Evolutionary conservation across 2,329 filamentous ascomycete species (phyloP), one percentile per base, ranked within the genome.

Genomic region (Magnaporthiopsis rhizophila): DNA sequence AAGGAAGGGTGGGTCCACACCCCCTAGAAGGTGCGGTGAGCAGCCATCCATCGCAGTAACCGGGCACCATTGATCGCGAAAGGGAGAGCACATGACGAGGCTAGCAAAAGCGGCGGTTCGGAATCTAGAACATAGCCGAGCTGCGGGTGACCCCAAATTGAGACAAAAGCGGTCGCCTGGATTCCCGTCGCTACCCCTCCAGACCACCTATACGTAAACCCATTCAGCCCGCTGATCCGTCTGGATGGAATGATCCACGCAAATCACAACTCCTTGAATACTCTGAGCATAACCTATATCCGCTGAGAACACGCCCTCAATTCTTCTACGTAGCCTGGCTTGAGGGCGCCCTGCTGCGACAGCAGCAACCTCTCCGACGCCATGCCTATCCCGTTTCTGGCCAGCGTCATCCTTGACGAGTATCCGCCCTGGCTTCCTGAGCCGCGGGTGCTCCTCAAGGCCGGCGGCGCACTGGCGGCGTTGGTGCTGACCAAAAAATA

Each of bases 401-500:
- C 79, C 69, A 75, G 78, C 67, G 67, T 80, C 61, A 69, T 81
- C 67, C 71, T 77, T 66, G 73, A 84, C 65, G 84, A 84, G 66
- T 73, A 78, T 26, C 84, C 84, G 24, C 69, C 72, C 65, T 81
- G 79, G 77, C 70, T 84, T 62, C 79, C 78, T 58, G 72, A 77
- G 58, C 76, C 75, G 59, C 78, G 74, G 75, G 69, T 73, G 30
- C 71, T 85, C 59, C 68, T 78, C 70, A 78, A 80, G 69, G 69
- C 73, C 24, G 69, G 72, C 57, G 71, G 74, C 26, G 67, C 76
- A 58, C 58, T 78, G n/a, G 72, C 74, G 7, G 68, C 76, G 57
- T 69, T 86, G 34, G 73, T 74, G 61, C 66, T 82, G 36, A 71
- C 83, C 61, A 98, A 97, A 80, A 81, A 81, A 71, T 97, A 89